These are phyloP conservation scores for Leccinum subgranulosum DNA, from an alignment of 768 basidiomycete genomes.

Conservation along the genomic window DNA sequence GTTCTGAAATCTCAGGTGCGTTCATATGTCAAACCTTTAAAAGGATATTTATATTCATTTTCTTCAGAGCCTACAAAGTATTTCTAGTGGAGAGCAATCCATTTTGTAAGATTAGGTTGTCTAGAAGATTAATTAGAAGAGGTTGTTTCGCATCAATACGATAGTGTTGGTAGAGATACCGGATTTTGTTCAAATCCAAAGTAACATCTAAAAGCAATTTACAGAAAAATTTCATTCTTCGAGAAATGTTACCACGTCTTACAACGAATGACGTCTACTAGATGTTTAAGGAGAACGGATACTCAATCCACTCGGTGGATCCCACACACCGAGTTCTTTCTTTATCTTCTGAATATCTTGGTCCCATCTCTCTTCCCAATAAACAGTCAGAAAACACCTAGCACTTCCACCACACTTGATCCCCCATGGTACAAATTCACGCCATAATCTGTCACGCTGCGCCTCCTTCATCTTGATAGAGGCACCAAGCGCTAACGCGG, in stretches of 20 bases:
- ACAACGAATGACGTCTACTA: background rate
- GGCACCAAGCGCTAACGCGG: conserved; percentile 68
- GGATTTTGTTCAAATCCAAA: no score
- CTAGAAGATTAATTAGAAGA: background rate
- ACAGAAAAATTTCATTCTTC: no score
- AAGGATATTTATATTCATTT: background rate
- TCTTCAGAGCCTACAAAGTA: conserved; percentile 2
- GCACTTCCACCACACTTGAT: conserved; percentile 75
- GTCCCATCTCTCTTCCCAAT: conserved; percentile 95
- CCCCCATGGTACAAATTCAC: conserved; percentile 92
- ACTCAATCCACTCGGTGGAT: conserved; percentile 53
- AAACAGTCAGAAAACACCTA: conserved; percentile 79
- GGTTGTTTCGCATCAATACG: background rate
- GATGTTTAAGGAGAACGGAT: conserved; percentile 8
- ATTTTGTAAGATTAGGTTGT: background rate
- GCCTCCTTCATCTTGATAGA: conserved; percentile 33
- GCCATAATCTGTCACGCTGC: conserved; percentile 57
- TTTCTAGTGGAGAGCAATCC: background rate
- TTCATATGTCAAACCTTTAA: background rate
- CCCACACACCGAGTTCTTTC: conserved; percentile 80
- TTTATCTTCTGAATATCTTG: conserved; percentile 81
- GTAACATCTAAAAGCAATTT: no score
- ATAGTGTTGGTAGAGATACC: background rate
- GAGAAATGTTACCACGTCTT: background rate
- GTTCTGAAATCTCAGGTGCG: conserved; percentile 1